Percentiles rank a stretch among this genome's conserved stretches.
Evolutionary conservation across 1,284 basidiomycete genomes (phyloP).

Genomic region (Vanrija pseudolonga): DNA sequence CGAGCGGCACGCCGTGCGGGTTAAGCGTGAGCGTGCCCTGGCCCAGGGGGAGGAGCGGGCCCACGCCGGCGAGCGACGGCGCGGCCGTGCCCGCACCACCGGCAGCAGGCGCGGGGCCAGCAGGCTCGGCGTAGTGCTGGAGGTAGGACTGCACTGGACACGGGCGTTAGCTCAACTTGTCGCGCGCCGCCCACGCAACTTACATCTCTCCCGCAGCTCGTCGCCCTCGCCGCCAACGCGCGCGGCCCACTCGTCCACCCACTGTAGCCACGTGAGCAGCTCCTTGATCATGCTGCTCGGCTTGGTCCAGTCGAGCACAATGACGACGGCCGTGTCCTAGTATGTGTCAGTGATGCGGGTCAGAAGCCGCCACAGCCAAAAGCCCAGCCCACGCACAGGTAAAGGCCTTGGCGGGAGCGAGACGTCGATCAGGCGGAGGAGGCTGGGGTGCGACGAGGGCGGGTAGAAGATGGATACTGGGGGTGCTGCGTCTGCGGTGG

Average conservation of each 20-base stretch:
- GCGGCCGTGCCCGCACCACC: constrained; percentile 1
- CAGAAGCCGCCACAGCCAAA: neutral
- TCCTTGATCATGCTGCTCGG: constrained; percentile 82
- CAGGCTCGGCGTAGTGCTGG: constrained; percentile 84
- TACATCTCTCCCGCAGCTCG: constrained; percentile 77
- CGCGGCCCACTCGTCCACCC: constrained; percentile 72
- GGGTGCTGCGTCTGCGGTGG: constrained; percentile 67
- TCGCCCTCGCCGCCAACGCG: constrained; percentile 50
- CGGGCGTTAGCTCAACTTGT: neutral
- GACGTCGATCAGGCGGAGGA: constrained; percentile 73
- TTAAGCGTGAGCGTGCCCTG: constrained; percentile 77
- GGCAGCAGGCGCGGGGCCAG: constrained; percentile 43
- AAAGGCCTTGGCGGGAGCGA: constrained; percentile 64
- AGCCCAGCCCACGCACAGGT: constrained; percentile 24
- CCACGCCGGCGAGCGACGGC: constrained; percentile 28
- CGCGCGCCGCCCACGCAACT: constrained; percentile 42
- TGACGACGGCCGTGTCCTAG: constrained; percentile 75
- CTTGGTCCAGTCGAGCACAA: constrained; percentile 91
- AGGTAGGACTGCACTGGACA: constrained; percentile 74
- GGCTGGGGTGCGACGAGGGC: constrained; percentile 69
- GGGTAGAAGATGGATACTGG: constrained; percentile 84
- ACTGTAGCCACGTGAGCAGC: constrained; percentile 75
- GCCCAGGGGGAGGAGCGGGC: constrained; percentile 65
- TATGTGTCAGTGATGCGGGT: no score
- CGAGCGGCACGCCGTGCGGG: constrained; percentile 74